Base-by-base conservation (phyloP, 2,329 filamentous ascomycete species). In the Penicillium hesseltinei region DNA sequence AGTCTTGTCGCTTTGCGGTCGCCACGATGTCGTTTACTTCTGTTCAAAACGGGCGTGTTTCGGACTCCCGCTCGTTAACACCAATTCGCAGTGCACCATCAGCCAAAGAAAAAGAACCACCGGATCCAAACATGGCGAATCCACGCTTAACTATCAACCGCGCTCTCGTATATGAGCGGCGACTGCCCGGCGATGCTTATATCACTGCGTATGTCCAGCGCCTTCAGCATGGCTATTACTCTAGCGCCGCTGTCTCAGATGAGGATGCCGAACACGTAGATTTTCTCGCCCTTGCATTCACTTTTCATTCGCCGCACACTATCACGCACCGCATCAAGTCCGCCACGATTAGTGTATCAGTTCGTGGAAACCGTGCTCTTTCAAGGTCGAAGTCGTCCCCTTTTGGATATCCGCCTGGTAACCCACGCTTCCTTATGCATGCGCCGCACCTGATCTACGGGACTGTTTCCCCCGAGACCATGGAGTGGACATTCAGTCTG, bases 361-460 rank as follows among this genome's bases (percentile, higher is more conserved):
- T 73, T 8, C 54, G 58, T 10, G 56, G 61, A 21, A 47, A 29
- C 21, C 54, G 23, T 21, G 49, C 60, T 19, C 31, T 48, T 3
- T 33, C 55, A 5, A 54, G 33, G 8, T 56, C 60, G 17, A 23
- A 43, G 2, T 44, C 38, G 4, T 25, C 47, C 33, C 58, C 51
- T 6, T 38, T 40, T 35, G 49, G 57, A n/a, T 36, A 50, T 43
- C 66, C 66, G 3, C 64, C 64, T 3, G 60, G 57, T 11, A 73
- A 70, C 48, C 77, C 80, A 7, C 70, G 73, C 15, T 79, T 82
- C 46, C 66, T 82, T 19, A 78, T 77, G 69, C 79, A 81, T 64
- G 80, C 80, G 5, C 80, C 80, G 10, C 79, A 82, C 64, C 68
- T 81, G 19, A 76, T 81, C 49, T 81, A 76, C 56, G 78, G 78